Conservation (phyloP, 345 rosid species). For the Zanthoxylum bungeanum region DNA sequence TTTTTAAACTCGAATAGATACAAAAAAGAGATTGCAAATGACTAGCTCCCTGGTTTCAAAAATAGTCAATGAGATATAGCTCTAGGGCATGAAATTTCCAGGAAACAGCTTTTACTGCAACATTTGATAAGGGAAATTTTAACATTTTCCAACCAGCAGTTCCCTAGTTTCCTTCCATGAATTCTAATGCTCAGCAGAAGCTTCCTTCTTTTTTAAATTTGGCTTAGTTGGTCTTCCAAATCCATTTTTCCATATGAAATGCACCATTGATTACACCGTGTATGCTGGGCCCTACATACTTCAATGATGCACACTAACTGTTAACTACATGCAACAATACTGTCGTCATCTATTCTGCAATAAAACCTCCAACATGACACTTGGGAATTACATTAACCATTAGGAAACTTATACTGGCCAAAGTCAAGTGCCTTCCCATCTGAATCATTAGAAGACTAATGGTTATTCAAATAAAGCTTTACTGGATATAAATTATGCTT, state of each 20-base stretch:
- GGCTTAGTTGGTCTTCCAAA: not conserved
- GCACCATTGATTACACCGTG: not conserved
- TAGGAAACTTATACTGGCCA: not conserved
- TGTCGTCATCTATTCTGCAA: slow-evolving; percentile 9
- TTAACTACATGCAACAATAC: slow-evolving; percentile 1
- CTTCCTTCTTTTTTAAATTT: slow-evolving; percentile 4
- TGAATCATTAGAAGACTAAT: not conserved
- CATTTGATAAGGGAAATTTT: slow-evolving; percentile 8
- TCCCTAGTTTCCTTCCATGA: not conserved
- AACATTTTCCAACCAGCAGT: not conserved
- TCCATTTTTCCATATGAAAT: not conserved
- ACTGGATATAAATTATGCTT: not conserved
- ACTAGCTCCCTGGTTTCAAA: not conserved
- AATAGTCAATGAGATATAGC: not conserved
- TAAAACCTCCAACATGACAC: not conserved
- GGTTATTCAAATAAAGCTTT: not conserved
- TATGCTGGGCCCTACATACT: not conserved
- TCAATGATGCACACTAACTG: not conserved
- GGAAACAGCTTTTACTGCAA: slow-evolving; percentile 17
- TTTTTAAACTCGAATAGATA: not conserved
- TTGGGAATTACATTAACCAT: not conserved
- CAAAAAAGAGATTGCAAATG: not conserved
- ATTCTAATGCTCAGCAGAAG: slow-evolving; percentile 6
- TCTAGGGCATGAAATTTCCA: slow-evolving; percentile 16
- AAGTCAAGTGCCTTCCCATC: slow-evolving; percentile 9